These are phyloP conservation scores for Neurospora sp. DNA, from an alignment of 495 filamentous ascomycete genomes.

Conservation along the genomic window DNA sequence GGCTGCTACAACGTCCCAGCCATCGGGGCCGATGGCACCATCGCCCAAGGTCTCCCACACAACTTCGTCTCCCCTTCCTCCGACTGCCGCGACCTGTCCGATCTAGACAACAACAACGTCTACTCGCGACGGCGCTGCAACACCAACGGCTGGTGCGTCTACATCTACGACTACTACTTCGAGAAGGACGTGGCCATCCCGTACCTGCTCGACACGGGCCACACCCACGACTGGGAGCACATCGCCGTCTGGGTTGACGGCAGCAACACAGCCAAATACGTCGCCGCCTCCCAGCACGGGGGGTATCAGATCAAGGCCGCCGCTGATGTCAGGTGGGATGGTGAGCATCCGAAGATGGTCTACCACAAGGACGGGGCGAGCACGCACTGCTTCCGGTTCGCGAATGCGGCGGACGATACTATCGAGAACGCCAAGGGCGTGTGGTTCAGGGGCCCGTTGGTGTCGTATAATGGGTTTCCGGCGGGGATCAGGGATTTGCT, in stretches of 20 bases:
- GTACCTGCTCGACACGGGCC: constrained; percentile 24
- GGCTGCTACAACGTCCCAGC: constrained; percentile 39
- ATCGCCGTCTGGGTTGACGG: constrained; percentile 30
- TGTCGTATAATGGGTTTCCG: constrained; percentile 31
- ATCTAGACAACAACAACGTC: constrained; percentile 36
- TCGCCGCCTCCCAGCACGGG: constrained; percentile 31
- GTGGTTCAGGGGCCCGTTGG: constrained; percentile 30
- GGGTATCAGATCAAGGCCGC: constrained; percentile 23
- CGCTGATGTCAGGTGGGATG: constrained; percentile 28
- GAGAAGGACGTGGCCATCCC: constrained; percentile 34
- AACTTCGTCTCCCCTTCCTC: constrained; percentile 18
- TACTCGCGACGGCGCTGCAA: constrained; percentile 37
- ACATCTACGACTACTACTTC: constrained; percentile 39
- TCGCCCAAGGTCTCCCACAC: constrained; percentile 27
- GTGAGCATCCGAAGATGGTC: constrained; percentile 32
- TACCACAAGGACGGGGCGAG: constrained; percentile 34
- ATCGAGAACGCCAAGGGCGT: constrained; percentile 30
- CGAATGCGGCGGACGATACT: constrained; percentile 23
- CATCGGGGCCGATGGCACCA: constrained; percentile 26
- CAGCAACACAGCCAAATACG: constrained; percentile 19
- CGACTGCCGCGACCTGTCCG: constrained; percentile 29
- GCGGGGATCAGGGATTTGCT: constrained; percentile 13
- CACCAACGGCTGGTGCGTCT: constrained; percentile 30
- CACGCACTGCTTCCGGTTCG: constrained; percentile 36
- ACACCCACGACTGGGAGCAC: constrained; percentile 40